Evolutionary conservation across 257 asterid genomes (phyloP).

Genomic region (Verbascum thapsus): DNA sequence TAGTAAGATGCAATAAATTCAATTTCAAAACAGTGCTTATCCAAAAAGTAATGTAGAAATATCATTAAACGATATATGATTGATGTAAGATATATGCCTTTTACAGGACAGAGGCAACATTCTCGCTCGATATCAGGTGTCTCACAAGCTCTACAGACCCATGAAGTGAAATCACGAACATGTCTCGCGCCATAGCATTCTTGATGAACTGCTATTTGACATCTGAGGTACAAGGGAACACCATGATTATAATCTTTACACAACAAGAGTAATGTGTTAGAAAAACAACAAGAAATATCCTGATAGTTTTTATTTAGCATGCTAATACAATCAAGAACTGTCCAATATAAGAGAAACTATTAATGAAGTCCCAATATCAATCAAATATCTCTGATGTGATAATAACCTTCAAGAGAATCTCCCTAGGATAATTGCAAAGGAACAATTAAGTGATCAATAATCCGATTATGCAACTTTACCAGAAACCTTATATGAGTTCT

Average conservation of each 20-base stretch:
- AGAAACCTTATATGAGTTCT: not conserved
- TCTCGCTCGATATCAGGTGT: constrained; percentile 93
- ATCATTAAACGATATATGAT: constrained; percentile 12
- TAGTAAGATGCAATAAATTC: too few relatives aligned
- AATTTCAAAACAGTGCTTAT: too few relatives aligned
- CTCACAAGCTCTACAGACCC: constrained; percentile 98
- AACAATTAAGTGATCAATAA: too few relatives aligned
- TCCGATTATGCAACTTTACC: too few relatives aligned
- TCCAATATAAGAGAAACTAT: too few relatives aligned
- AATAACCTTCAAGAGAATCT: too few relatives aligned
- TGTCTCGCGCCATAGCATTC: constrained; percentile 99
- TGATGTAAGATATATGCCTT: constrained; percentile 54
- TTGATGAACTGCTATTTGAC: constrained; percentile 99
- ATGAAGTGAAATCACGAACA: constrained; percentile 89
- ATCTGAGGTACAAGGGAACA: constrained; percentile 51
- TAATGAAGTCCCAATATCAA: too few relatives aligned
- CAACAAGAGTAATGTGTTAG: not conserved
- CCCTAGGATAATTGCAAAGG: too few relatives aligned
- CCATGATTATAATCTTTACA: constrained; percentile 26
- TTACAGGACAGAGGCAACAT: constrained; percentile 98
- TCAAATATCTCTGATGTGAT: too few relatives aligned
- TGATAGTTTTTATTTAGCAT: too few relatives aligned
- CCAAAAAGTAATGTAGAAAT: not conserved
- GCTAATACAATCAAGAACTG: too few relatives aligned
- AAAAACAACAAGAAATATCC: constrained; percentile 5